Base-by-base conservation (phyloP, 768 basidiomycete genomes). In the Hypholoma sublateritium region DNA sequence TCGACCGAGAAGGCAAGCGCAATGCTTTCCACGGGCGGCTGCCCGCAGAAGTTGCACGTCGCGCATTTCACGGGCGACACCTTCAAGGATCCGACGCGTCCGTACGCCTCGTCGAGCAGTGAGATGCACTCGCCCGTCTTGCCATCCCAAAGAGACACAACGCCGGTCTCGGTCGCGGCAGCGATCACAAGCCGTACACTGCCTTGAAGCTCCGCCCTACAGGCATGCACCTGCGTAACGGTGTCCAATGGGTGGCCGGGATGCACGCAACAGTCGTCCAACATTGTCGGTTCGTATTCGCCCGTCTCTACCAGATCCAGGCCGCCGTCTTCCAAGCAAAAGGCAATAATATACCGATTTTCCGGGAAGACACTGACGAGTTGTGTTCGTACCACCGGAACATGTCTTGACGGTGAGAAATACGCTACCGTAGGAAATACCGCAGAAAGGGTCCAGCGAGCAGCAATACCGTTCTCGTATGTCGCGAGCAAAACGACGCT, bases 131-230 rank as follows among this genome's bases (percentile, higher is more conserved):
- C 86, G 11, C 80, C 78, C 5, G 84, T 84, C n/a, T 72, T 62
- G 7, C 77, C 83, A 64, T 93, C 89, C 91, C 91, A 93, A 12
- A 93, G 63, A 0, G 91, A 89, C 19, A 93, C 76, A 9, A 81
- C 74, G 9, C 91, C 91, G 1, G 80, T 77, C 50, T 85, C 80
- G 2, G 89, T 87, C 16, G 83, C 82, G 12, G 81, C 80, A 39
- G 77, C 84, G 14, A 91, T 67, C 58, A 93, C 76, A 14, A 85
- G 67, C 17, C 79, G 80, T 13, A 70, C 70, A 45, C 68, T 72
- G 5, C 82, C 83, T 36, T 77, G 80, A 50, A 88, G 65, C 51
- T 82, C 79, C 47, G 81, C 68, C 45, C 71, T 70, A 60, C 82
- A 85, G 3, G 80, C 80, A 67, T 86, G 79, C 19, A 82, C 77